Conservation (phyloP, 768 basidiomycete genomes). For the Chalciporus pseudorubinellus region DNA sequence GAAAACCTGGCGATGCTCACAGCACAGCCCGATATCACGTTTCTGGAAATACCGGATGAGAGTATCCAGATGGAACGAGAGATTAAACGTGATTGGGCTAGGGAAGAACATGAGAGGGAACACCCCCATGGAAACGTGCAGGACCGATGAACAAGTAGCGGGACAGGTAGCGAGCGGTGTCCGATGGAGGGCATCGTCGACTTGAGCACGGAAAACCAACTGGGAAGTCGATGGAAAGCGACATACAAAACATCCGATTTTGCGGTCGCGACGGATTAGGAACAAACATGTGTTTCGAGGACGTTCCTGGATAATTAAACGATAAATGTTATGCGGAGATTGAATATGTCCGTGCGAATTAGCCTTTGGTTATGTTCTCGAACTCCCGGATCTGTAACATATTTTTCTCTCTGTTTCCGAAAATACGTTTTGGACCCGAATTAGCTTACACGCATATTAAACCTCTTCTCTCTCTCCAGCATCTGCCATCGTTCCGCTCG, state of each 20-base stretch:
- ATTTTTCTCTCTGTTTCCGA: slow-evolving; percentile 39
- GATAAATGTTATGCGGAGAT: slow-evolving; percentile 31
- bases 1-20: too few relatives aligned
- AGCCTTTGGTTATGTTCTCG: slow-evolving; percentile 38
- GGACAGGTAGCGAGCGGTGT: not conserved
- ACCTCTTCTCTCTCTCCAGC: slow-evolving; percentile 19
- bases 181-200: too few relatives aligned
- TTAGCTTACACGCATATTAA: slow-evolving; percentile 36
- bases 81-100: slow-evolving; percentile 23
- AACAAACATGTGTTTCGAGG: slow-evolving; percentile 23
- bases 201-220: too few relatives aligned
- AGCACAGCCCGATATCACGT: slow-evolving; percentile 33
- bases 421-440: slow-evolving; percentile 39
- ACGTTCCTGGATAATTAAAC: slow-evolving; percentile 34
- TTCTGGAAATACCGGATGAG: slow-evolving; percentile 31
- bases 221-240: too few relatives aligned
- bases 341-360: slow-evolving; percentile 34
- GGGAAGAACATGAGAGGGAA: slow-evolving; percentile 4
- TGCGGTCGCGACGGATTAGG: slow-evolving; percentile 19
- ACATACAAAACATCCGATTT: not conserved
- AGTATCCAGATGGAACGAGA: not conserved
- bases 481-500: slow-evolving; percentile 13
- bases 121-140: slow-evolving; percentile 22
- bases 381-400: slow-evolving; percentile 41
- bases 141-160: too few relatives aligned